A percentile compares a stretch with the other conserved stretches of the same genome.
Evolutionary conservation across 345 rosid species (phyloP).

Genomic region (Citrus mangshanensis): DNA sequence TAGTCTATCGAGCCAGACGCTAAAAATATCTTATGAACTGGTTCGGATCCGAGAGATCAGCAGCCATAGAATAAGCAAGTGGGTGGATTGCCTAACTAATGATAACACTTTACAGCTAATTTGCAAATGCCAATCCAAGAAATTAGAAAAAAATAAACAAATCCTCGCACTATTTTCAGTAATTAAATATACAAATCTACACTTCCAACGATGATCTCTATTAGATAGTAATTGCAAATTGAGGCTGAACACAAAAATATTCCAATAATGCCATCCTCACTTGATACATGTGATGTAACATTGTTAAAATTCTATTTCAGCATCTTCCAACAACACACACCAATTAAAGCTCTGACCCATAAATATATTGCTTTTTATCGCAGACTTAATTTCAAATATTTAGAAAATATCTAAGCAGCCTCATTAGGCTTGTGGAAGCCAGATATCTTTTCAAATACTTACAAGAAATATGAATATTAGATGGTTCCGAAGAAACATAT

Average conservation of each 20-base stretch:
- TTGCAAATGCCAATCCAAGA: background rate
- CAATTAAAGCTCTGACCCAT: too few species aligned
- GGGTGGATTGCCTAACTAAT: background rate
- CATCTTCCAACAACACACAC: background rate
- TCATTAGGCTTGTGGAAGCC: too few species aligned
- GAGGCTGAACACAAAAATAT: background rate
- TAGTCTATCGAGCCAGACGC: too few species aligned
- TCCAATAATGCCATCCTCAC: background rate
- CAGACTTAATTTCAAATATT: too few species aligned
- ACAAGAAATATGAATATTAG: too few species aligned
- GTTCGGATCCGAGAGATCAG: too few species aligned
- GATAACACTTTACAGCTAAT: slow-evolving; percentile 2
- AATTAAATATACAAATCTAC: background rate
- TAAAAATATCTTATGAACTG: too few species aligned
- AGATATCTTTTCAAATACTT: too few species aligned
- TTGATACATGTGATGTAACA: background rate
- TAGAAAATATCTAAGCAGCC: too few species aligned
- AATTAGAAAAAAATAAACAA: background rate
- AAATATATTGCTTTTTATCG: too few species aligned
- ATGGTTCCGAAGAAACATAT: too few species aligned
- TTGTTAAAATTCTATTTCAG: background rate
- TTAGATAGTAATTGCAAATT: background rate
- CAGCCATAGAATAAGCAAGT: too few species aligned
- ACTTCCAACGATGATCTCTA: background rate
- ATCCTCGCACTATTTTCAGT: background rate